Conservation (phyloP, 257 asterid genomes). For the Paulownia fortunei region DNA sequence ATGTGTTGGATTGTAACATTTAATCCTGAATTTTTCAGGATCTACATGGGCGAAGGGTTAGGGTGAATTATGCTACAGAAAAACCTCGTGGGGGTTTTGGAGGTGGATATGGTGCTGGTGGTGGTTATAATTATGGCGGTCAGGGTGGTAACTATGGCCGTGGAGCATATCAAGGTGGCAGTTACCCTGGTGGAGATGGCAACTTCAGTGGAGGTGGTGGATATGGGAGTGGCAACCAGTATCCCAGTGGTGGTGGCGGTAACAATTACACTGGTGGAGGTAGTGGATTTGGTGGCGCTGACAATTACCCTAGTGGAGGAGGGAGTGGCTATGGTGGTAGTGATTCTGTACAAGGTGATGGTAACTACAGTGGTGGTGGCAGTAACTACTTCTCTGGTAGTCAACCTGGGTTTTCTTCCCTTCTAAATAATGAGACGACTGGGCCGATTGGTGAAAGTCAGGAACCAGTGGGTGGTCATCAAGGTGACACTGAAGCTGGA, state of each 20-base stretch:
- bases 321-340: slow-evolving; percentile 35
- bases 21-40: slow-evolving; percentile 44
- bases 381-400: slow-evolving; percentile 23
- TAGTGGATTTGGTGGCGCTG: slow-evolving; percentile 31
- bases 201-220: slow-evolving; percentile 40
- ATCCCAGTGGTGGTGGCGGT: slow-evolving; percentile 18
- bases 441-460: slow-evolving; percentile 19
- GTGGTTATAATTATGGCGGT: slow-evolving; percentile 38
- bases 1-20: neutral
- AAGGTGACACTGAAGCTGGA: slow-evolving; percentile 14
- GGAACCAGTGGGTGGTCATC: slow-evolving; percentile 27
- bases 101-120: slow-evolving; percentile 46
- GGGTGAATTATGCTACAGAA: slow-evolving; percentile 65
- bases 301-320: slow-evolving; percentile 28
- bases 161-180: slow-evolving; percentile 42
- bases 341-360: slow-evolving; percentile 34
- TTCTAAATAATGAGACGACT: slow-evolving; percentile 5
- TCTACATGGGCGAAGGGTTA: slow-evolving; percentile 56
- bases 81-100: slow-evolving; percentile 58
- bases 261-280: slow-evolving; percentile 25
- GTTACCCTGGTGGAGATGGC: slow-evolving; percentile 30
- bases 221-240: neutral
- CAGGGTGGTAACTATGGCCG: slow-evolving; percentile 35
- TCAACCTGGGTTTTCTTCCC: slow-evolving; percentile 33
- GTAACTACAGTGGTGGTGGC: slow-evolving; percentile 34